Percentiles rank a stretch among this genome's conserved stretches.
These are phyloP conservation scores for Trichomonas tenax DNA, from an alignment of 208 protist species.

Conservation along the genomic window DNA sequence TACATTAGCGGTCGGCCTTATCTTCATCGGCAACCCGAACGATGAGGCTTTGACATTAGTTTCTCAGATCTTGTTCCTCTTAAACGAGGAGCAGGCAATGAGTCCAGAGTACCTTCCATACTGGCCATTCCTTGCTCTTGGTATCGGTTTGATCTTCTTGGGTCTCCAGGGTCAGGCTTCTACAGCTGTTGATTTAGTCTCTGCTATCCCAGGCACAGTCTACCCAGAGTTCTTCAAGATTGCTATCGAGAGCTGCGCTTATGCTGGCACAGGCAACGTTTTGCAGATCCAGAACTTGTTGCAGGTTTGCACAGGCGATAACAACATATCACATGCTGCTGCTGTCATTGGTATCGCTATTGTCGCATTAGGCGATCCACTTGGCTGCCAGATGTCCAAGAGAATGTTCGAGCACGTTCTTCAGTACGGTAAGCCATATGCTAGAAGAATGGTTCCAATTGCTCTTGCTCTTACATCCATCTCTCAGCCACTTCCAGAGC, in stretches of 20 bases:
- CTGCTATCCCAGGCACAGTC: slow-evolving; percentile 52
- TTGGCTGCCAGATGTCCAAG: slow-evolving; percentile 86
- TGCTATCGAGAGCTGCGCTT: slow-evolving; percentile 84
- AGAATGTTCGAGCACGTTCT: slow-evolving; percentile 86
- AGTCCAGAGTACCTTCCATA: background rate
- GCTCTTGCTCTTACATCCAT: slow-evolving; percentile 82
- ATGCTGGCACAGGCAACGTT: slow-evolving; percentile 92
- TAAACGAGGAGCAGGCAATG: background rate
- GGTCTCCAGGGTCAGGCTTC: slow-evolving; percentile 67
- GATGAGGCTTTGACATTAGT: slow-evolving; percentile 67
- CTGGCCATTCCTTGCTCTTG: slow-evolving; percentile 24
- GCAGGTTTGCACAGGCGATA: background rate
- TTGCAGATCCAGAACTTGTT: slow-evolving; percentile 58
- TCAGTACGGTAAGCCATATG: slow-evolving; percentile 53
- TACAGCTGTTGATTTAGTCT: slow-evolving; percentile 66
- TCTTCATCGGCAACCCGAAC: slow-evolving; percentile 80
- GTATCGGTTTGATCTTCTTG: slow-evolving; percentile 33
- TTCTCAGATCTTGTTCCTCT: slow-evolving; percentile 9
- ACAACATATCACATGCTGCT: slow-evolving; percentile 51
- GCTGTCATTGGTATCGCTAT: slow-evolving; percentile 89
- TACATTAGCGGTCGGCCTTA: slow-evolving; percentile 71
- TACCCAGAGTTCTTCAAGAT: slow-evolving; percentile 67
- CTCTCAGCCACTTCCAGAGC: slow-evolving; percentile 72
- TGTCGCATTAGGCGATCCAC: slow-evolving; percentile 85
- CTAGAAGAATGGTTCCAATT: slow-evolving; percentile 81